phyloP scores from a whole-genome alignment of 164 flowering plant genomes.

The Taxillus chinensis region DNA sequence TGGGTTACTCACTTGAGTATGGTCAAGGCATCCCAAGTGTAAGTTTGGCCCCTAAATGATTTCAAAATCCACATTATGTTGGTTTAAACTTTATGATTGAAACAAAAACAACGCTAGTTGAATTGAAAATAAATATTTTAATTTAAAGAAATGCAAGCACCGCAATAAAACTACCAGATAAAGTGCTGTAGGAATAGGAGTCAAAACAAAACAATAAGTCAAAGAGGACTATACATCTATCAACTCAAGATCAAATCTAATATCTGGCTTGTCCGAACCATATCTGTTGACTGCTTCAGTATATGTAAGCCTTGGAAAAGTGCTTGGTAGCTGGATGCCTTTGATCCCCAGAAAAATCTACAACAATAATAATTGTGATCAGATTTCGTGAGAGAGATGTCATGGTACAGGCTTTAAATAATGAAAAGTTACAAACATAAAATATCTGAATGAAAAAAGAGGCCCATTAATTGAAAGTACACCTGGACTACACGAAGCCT shows the following conservation, averaged over 20 bases:
- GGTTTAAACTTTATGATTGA: too few species aligned
- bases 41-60: too few species aligned
- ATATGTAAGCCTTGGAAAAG: conserved; percentile 90
- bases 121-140: too few species aligned
- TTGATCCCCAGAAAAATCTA: conserved; percentile 81
- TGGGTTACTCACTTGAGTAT: too few species aligned
- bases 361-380: neutral
- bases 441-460: too few species aligned
- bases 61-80: too few species aligned
- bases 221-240: conserved; percentile 52
- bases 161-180: too few species aligned
- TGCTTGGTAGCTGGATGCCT: conserved; percentile 72
- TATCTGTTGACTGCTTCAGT: conserved; percentile 81
- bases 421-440: neutral
- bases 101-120: too few species aligned
- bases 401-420: neutral
- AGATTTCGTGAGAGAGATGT: neutral
- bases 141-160: too few species aligned
- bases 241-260: conserved; percentile 77
- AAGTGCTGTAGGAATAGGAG: neutral
- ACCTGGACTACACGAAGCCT: too few species aligned
- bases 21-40: too few species aligned
- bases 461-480: too few species aligned
- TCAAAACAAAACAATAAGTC: neutral
- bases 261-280: conserved; percentile 95